Conservation (phyloP, 2,329 filamentous ascomycete genomes). For the Saccharata proteae region DNA sequence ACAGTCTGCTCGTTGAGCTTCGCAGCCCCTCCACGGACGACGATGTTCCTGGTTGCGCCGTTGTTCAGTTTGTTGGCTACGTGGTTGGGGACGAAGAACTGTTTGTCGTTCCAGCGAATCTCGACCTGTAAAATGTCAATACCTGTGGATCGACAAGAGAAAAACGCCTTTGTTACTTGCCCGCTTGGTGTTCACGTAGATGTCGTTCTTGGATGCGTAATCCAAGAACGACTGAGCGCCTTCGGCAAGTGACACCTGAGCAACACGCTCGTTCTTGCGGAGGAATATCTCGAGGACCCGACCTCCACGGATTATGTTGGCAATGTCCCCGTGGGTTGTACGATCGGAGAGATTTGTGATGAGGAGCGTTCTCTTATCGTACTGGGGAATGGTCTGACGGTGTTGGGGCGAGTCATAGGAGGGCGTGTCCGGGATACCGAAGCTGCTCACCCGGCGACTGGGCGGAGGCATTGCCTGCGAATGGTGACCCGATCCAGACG, state of each 20-base stretch:
- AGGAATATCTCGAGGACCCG: slow-evolving; percentile 57
- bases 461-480: too few species aligned
- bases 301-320: slow-evolving; percentile 55
- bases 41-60: slow-evolving; percentile 62
- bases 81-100: slow-evolving; percentile 53
- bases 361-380: slow-evolving; percentile 45
- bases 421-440: too few species aligned
- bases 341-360: slow-evolving; percentile 50
- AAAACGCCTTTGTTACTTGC: slow-evolving; percentile 39
- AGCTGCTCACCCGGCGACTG: too few species aligned
- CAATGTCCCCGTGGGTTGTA: slow-evolving; percentile 54
- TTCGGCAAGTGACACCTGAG: slow-evolving; percentile 58
- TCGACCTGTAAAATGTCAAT: slow-evolving; percentile 41
- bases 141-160: background rate
- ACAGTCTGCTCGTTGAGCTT: slow-evolving; percentile 51
- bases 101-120: slow-evolving; percentile 57
- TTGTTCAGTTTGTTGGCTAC: slow-evolving; percentile 50
- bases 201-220: slow-evolving; percentile 50
- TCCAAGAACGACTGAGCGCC: slow-evolving; percentile 49
- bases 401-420: too few species aligned
- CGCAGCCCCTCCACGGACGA: slow-evolving; percentile 48
- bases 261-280: slow-evolving; percentile 46
- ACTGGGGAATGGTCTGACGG: slow-evolving; percentile 13
- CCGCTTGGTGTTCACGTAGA: slow-evolving; percentile 57
- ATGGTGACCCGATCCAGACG: too few species aligned